phyloP scores from a whole-genome alignment of 2,329 filamentous ascomycete species.

The Calonectria pauciramosa region DNA sequence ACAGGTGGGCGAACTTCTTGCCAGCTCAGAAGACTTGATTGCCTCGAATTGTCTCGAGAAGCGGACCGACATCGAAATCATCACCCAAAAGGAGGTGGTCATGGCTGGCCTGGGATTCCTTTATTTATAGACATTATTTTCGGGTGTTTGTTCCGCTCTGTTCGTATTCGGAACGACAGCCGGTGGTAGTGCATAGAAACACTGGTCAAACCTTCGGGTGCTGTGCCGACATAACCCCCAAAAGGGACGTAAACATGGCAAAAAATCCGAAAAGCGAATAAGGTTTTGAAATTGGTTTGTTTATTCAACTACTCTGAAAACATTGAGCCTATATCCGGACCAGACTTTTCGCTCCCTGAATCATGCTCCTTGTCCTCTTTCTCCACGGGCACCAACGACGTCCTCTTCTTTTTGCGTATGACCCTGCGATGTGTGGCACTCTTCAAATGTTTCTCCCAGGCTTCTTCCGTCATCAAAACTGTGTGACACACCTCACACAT shows the following conservation, averaged over 20 bases:
- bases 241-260: too few species aligned
- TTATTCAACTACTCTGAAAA: constrained; percentile 39
- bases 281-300: background rate
- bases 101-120: too few species aligned
- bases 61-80: constrained; percentile 83
- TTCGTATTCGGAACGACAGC: background rate
- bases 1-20: constrained; percentile 86
- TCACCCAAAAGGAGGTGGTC: background rate
- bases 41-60: constrained; percentile 82
- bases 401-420: constrained; percentile 53
- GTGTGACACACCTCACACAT: constrained; percentile 82
- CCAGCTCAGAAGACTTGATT: constrained; percentile 90
- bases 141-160: background rate
- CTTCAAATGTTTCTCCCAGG: constrained; percentile 57
- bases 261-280: background rate
- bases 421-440: constrained; percentile 52
- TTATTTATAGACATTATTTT: background rate
- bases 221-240: background rate
- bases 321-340: constrained; percentile 46
- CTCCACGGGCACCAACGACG: constrained; percentile 52
- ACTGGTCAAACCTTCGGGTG: too few species aligned
- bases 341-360: constrained; percentile 35
- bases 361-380: constrained; percentile 23
- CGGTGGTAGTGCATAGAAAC: background rate
- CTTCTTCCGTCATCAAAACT: constrained; percentile 69